Evolutionary conservation across 1,284 basidiomycete genomes (phyloP).

Genomic region (Coniferiporia sulphurascens): DNA sequence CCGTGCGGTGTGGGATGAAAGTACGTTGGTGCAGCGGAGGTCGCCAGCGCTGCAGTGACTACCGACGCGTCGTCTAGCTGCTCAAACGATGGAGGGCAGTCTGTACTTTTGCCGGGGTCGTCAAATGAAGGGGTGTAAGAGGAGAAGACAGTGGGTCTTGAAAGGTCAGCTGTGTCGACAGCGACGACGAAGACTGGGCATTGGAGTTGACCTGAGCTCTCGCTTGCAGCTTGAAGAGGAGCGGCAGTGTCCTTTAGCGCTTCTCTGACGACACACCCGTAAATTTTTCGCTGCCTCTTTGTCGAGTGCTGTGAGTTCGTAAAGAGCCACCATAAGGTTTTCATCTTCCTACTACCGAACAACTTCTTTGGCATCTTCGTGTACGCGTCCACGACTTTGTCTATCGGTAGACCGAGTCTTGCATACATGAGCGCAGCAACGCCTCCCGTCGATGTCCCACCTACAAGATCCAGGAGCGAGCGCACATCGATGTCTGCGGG

Average conservation of each 20-base stretch:
- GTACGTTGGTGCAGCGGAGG: constrained; percentile 16
- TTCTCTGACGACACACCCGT: constrained; percentile 7
- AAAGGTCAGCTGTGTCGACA: constrained; percentile 10
- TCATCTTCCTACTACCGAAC: constrained; percentile 8
- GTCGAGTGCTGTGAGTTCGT: constrained; percentile 18
- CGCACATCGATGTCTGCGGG: constrained; percentile 12
- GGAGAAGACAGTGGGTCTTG: constrained; percentile 13
- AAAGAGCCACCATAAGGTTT: constrained; percentile 11
- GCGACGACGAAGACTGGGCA: constrained; percentile 13
- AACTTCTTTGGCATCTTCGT: constrained; percentile 10
- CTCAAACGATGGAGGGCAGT: background rate
- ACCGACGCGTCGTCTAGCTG: constrained; percentile 1
- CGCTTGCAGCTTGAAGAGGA: constrained; percentile 1
- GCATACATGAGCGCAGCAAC: constrained; percentile 15
- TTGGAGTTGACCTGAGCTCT: background rate
- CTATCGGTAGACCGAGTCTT: constrained; percentile 8
- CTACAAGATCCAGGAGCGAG: constrained; percentile 15
- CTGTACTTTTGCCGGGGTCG: background rate
- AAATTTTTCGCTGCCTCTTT: constrained; percentile 9
- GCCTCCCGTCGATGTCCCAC: constrained; percentile 15
- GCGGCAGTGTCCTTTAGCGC: constrained; percentile 7
- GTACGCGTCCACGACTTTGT: constrained; percentile 7
- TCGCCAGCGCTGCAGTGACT: constrained; percentile 15
- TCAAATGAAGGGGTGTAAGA: constrained; percentile 10
- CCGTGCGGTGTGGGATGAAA: constrained; percentile 9